Evolutionary conservation across 2,329 filamentous ascomycete genomes (phyloP), one percentile per base, ranked within the genome.

Genomic region (Coniochaeta hoffmannii): DNA sequence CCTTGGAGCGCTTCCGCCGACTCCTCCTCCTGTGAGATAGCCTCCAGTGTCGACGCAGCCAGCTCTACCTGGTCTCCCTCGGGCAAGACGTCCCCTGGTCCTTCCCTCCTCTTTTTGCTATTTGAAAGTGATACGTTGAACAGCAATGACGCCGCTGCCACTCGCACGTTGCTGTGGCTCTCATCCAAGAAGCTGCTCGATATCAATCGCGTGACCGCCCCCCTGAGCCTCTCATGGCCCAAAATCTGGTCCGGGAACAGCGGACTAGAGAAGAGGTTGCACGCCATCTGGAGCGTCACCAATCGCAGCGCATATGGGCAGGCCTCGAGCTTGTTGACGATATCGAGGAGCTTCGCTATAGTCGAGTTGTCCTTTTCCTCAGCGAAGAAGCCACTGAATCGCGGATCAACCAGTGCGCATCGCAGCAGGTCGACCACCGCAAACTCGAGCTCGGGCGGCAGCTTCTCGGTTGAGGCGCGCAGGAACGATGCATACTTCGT

Each of bases 401-500:
- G 83, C 0, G 86, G 77, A 63, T 97, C 93, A 12, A 86, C 76
- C 56, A 96, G 81, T 0, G 88, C 82, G 59, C 89, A 82, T 22
- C 94, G 82, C 53, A 96, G 80, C 1, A 99, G 79, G 66, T 97
- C 94, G n/a, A 96, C 79, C 0, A 92, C 76, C 1, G 90, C 82
- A 66, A 97, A 97, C 44, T 91, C 78, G 1, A 79, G 73, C 14
- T 89, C 87, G 0, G 74, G 67, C 0, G 88, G 80, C 1, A 95
- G 71, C 0, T 74, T 71, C 0, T 70, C 65, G 3, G 84, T 76
- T 1, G 80, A 79, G 1, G 74, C 71, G 32, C 75, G 77, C 6
- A 96, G 57, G 61, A 88, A 86, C 0, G 65, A 64, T 0, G 84
- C 81, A 58, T 96, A 84, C 2, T 77, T 72, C 6, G 79, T 72